Conservation (phyloP, 345 rosid species). For the Kernera saxatilis region DNA sequence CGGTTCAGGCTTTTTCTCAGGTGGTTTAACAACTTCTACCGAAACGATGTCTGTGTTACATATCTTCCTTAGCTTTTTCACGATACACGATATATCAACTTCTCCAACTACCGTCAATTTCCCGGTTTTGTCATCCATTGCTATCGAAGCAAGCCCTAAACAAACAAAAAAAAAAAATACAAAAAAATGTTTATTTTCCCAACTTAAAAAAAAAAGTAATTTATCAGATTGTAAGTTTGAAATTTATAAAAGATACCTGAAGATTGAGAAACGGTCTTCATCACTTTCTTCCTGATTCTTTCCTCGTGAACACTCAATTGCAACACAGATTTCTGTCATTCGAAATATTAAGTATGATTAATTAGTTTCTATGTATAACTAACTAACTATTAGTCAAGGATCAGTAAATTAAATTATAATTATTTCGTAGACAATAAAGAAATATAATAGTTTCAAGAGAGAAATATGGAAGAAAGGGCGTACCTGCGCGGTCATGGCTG, state of each 20-base stretch:
- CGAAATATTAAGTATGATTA: background rate
- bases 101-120: conserved; percentile 56
- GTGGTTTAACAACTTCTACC: conserved; percentile 60
- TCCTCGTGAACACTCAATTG: conserved; percentile 41
- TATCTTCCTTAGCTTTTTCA: conserved; percentile 46
- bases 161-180: background rate
- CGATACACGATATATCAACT: conserved; percentile 39
- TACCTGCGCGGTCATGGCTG: conserved; percentile 14
- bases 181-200: background rate
- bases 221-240: background rate
- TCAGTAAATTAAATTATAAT: background rate
- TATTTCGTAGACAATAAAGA: no score
- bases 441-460: background rate
- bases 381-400: background rate
- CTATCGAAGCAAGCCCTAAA: conserved; percentile 46
- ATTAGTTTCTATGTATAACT: background rate
- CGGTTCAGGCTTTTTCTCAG: conserved; percentile 52
- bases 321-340: conserved; percentile 53
- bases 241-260: conserved; percentile 35
- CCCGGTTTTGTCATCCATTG: conserved; percentile 56
- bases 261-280: conserved; percentile 41
- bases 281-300: conserved; percentile 46
- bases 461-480: background rate
- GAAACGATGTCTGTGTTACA: conserved; percentile 44
- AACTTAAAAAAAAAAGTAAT: background rate